Base-by-base conservation (phyloP, 768 basidiomycete species). In the Clavulina sp. region DNA sequence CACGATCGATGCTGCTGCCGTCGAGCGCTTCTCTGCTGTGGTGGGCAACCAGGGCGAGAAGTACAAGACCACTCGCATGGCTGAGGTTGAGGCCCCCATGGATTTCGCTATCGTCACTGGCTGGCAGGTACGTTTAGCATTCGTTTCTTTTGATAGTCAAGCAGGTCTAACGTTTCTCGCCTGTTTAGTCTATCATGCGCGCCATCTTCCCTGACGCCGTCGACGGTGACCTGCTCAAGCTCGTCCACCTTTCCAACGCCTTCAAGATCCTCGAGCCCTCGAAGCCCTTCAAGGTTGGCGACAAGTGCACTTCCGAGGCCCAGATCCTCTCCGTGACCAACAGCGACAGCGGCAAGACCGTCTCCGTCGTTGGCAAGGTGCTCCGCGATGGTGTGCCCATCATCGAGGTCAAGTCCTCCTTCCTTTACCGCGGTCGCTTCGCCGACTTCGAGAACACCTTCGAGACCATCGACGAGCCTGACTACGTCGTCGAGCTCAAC, bases 21-120 rank as follows among this genome's bases (percentile, higher is more conserved):
- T 99, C 9, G 87, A 95, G 64, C 72, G 75, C 7, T 99, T 99
- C 73, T 93, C 88, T 60, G 75, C 79, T 23, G 82, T 99, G 47
- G 78, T 97, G 52, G 93, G 92, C 30, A 97, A 96, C 66, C 81
- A 92, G 60, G 81, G 78, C 29, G 93, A 89, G 62, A 74, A 75
- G 1, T 99, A 93, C 74, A 88, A 92, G 74, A 70, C 74, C 9
- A 76, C 72, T 2, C 74, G 88, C 52, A 80, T 72, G 46, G 70
- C 72, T 23, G 71, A 72, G 31, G 76, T 88, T 41, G 77, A 84
- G 60, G 89, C 93, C 1, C 95, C 95, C 0, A 93, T 99, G 87
- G 93, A 97, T 68, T 97, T 95, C 60, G 88, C 92, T 24, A 99
- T 99, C 61, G 93, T 97, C 48, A 81, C 91, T 36, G 92, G 93